A percentile compares a stretch with the other conserved stretches of the same genome.
These are phyloP conservation scores for Geranium rotundifolium DNA, from an alignment of 345 rosid species.

Conservation along the genomic window DNA sequence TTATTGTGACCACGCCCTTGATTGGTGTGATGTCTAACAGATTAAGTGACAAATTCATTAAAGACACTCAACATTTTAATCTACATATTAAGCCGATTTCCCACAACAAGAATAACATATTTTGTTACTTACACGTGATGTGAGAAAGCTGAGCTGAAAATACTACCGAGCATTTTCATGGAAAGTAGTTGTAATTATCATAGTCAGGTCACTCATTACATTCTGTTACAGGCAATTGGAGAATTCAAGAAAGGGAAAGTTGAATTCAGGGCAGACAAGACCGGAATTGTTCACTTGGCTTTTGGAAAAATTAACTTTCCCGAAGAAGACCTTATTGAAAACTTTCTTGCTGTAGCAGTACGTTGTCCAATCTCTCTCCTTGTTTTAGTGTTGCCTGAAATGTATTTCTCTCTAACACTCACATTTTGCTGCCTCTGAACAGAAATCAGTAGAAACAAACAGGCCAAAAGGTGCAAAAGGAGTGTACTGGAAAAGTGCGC, in stretches of 20 bases:
- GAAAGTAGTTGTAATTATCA: not conserved
- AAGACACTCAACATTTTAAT: not conserved
- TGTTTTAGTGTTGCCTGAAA: not conserved
- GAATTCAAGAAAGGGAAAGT: conserved; percentile 96
- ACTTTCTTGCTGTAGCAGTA: conserved; percentile 80
- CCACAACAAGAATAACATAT: not conserved
- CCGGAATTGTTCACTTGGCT: conserved; percentile 93
- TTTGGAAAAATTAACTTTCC: conserved; percentile 71
- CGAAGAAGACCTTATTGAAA: conserved; percentile 68
- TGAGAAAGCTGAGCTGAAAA: not conserved
- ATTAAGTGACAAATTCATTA: no score
- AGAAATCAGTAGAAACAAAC: conserved; percentile 92
- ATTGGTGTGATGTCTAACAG: no score
- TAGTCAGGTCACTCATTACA: not conserved
- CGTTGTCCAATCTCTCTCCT: conserved; percentile 6
- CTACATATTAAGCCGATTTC: not conserved
- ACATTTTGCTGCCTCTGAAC: conserved; percentile 13
- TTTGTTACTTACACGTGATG: not conserved
- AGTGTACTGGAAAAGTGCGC: conserved; percentile 92
- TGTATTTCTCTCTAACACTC: not conserved
- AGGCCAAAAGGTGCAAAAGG: conserved; percentile 96
- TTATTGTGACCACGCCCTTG: no score
- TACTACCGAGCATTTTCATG: not conserved
- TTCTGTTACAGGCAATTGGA: conserved; percentile 63
- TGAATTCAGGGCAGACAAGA: conserved; percentile 89